Percentiles rank a stretch among this genome's conserved stretches.
phyloP scores from a whole-genome alignment of 768 basidiomycete genomes.

The Suillus bovinus region DNA sequence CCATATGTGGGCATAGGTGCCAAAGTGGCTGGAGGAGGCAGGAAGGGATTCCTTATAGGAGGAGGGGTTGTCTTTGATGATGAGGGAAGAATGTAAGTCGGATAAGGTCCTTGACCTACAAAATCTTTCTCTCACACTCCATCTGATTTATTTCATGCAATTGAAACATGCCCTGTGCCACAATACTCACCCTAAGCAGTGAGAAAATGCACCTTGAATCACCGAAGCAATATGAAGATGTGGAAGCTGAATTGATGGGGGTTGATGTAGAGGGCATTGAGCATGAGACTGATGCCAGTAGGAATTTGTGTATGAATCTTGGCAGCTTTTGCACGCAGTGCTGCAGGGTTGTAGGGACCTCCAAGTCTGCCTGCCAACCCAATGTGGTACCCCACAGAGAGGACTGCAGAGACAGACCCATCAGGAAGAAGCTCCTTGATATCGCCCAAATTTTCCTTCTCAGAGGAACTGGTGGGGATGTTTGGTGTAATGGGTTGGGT shows the following conservation, averaged over 20 bases:
- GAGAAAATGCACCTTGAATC: too few species aligned
- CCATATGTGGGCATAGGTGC: too few species aligned
- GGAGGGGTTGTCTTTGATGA: too few species aligned
- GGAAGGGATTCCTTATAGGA: too few species aligned
- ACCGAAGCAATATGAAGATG: too few species aligned
- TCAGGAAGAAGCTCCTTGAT: slow-evolving; percentile 11
- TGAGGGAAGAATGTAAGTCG: too few species aligned
- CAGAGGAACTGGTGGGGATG: neutral
- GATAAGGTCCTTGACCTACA: too few species aligned
- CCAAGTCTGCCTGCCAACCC: slow-evolving; percentile 99
- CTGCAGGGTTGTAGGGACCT: slow-evolving; percentile 91
- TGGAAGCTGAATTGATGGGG: slow-evolving; percentile 97
- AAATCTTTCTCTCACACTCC: too few species aligned
- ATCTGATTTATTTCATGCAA: too few species aligned
- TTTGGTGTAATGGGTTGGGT: slow-evolving; percentile 20
- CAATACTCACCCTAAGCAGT: too few species aligned
- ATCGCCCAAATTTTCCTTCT: neutral
- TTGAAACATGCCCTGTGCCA: too few species aligned
- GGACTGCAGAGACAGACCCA: slow-evolving; percentile 73
- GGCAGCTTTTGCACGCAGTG: slow-evolving; percentile 87
- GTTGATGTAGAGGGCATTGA: slow-evolving; percentile 98
- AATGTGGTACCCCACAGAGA: slow-evolving; percentile 92
- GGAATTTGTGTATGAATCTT: slow-evolving; percentile 88
- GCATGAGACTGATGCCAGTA: slow-evolving; percentile 86
- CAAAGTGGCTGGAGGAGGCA: too few species aligned